Evolutionary conservation across 1,284 basidiomycete species (phyloP), one percentile per base, ranked within the genome.

Genomic region (Phaffia rhodozyma): DNA sequence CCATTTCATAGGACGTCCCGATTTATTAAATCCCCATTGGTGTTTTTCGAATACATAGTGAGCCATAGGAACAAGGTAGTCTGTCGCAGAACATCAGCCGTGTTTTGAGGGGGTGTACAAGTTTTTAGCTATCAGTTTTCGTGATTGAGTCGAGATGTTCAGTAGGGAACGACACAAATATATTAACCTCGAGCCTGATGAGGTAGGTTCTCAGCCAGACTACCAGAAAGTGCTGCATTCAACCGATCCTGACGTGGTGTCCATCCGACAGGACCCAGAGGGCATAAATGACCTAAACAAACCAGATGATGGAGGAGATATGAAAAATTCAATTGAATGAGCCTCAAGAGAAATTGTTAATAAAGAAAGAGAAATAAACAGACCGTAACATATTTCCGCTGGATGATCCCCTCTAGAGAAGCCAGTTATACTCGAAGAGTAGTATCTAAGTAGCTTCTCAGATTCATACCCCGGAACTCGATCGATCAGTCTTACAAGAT

Each of bases 401-500:
- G 47, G 53, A 43, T 65, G 63, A 25, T 65, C 58, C 11, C 63
- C 63, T 5, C 52, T 48, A 1, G 63, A 65, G 54, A 56, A 65
- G 1, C 63, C 63, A 0, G 38, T 30, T 21, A 65, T 25, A 9
- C 61, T 47, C 2, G 48, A 21, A 38, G 49, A 56, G 63, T 65
- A 65, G 55, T 52, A 43, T 13, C 54, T 27, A 25, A 65, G 56
- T 25, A 65, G 34, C 63, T 65, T 27, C 23, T 21, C 7, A 52
- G 23, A 13, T 23, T 30, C 20, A 27, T 18, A 27, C 34, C 9
- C 25, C 18, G 47, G 43, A 13, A 51, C 16, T 9, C 23, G 27
- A 18, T 30, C 11, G 27, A 54, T n/a, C n/a, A n/a, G n/a, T n/a
- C n/a, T n/a, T n/a, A n/a, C n/a, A n/a, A n/a, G n/a, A n/a, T n/a